Evolutionary conservation across 208 protist species (phyloP).

Genomic region (Leishmania lainsoni): DNA sequence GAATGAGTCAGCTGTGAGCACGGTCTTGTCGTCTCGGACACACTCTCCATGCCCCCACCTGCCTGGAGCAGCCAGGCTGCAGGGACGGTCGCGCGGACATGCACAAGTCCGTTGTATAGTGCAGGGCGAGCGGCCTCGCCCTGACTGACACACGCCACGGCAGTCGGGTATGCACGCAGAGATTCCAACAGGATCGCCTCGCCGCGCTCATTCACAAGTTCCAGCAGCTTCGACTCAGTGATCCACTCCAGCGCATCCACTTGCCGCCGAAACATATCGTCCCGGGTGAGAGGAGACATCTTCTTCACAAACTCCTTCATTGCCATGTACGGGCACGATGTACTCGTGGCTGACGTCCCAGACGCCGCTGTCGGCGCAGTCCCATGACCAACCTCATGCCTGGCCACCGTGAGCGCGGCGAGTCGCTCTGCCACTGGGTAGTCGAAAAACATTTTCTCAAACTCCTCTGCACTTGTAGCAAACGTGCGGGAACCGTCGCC

Average conservation of each 20-base stretch:
- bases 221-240: constrained; percentile 31
- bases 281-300: constrained; percentile 46
- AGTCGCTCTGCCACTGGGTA: constrained; percentile 49
- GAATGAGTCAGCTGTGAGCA: background rate
- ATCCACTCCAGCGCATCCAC: constrained; percentile 44
- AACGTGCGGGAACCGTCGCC: background rate
- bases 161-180: background rate
- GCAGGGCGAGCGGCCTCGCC: background rate
- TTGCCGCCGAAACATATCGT: constrained; percentile 45
- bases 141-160: background rate
- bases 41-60: background rate
- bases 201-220: constrained; percentile 31
- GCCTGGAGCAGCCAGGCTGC: constrained; percentile 12
- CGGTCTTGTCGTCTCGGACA: constrained; percentile 1
- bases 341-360: background rate
- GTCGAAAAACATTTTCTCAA: constrained; percentile 25
- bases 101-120: constrained; percentile 25
- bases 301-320: constrained; percentile 60
- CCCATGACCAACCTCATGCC: constrained; percentile 9
- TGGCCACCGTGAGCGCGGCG: constrained; percentile 48
- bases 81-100: constrained; percentile 16
- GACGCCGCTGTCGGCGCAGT: background rate
- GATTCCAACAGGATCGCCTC: background rate
- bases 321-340: constrained; percentile 23
- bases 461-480: constrained; percentile 11